Conservation (phyloP, 441 rosid genomes). For the Populus trichocarpa region DNA sequence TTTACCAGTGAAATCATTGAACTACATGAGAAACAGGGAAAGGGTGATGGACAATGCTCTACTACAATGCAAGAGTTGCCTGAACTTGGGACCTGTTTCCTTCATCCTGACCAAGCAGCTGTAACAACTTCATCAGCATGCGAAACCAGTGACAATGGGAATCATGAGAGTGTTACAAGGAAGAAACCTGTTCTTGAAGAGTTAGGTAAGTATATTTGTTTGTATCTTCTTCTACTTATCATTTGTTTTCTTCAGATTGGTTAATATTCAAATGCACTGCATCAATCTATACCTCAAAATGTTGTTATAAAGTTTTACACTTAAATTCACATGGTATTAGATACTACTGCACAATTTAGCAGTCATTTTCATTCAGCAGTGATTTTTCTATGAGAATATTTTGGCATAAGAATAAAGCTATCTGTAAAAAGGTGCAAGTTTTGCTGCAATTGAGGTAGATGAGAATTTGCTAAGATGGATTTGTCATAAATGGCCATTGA, state of each 20-base stretch:
- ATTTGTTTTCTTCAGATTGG: constrained; percentile 3
- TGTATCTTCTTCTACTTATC: neutral
- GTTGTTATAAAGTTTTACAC: neutral
- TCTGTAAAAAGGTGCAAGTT: neutral
- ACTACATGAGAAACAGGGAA: constrained; percentile 40
- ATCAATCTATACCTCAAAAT: neutral
- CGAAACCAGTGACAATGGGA: constrained; percentile 16
- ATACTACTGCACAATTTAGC: neutral
- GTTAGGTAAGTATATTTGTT: constrained; percentile 49
- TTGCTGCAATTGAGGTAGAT: neutral
- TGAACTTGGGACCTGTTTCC: constrained; percentile 20
- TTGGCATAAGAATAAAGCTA: neutral
- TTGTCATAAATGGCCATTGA: neutral
- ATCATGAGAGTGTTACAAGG: constrained; percentile 24
- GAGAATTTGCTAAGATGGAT: neutral
- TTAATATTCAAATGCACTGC: neutral
- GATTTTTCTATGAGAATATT: neutral
- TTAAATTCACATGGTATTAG: neutral
- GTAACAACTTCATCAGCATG: constrained; percentile 15
- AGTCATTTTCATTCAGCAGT: neutral
- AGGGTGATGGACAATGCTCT: constrained; percentile 18
- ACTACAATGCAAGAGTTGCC: constrained; percentile 25
- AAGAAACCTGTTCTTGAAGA: constrained; percentile 48
- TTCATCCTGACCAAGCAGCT: constrained; percentile 21
- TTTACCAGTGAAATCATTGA: constrained; percentile 85